Percentiles rank a stretch among this genome's conserved stretches.
Conservation (phyloP, 2,329 filamentous ascomycete species). For the Xylariaceae sp. region DNA sequence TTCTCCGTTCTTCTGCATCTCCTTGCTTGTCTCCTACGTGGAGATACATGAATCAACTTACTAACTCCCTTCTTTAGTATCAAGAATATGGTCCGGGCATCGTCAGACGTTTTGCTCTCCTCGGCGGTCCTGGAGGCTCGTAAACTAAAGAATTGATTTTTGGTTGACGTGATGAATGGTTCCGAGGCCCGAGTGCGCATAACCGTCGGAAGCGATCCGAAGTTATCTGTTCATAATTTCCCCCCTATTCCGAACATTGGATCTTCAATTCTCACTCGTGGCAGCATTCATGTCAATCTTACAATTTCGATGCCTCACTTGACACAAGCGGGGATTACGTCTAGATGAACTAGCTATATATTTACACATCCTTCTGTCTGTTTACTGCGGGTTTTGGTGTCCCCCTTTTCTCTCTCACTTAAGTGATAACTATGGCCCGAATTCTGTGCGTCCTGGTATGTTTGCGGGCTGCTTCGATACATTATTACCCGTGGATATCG, state of each 20-base stretch:
- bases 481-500: no score
- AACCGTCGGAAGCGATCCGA: background rate
- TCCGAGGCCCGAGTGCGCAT: background rate
- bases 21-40: background rate
- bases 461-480: no score
- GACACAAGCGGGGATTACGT: background rate
- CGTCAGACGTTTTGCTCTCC: constrained; percentile 85
- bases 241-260: background rate
- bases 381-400: background rate
- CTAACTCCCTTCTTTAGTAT: constrained; percentile 50
- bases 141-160: constrained; percentile 33
- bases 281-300: background rate
- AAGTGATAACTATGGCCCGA: background rate
- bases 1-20: background rate
- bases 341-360: background rate
- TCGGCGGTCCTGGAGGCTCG: constrained; percentile 84
- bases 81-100: constrained; percentile 95
- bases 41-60: no score
- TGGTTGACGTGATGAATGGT: constrained; percentile 1
- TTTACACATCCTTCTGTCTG: background rate
- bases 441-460: background rate
- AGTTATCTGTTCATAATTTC: background rate
- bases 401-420: background rate
- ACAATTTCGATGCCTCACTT: background rate
- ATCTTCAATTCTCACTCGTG: background rate